These are phyloP conservation scores for Phytophthora agathidicida DNA, from an alignment of 352 stramenopile genomes.

Conservation along the genomic window DNA sequence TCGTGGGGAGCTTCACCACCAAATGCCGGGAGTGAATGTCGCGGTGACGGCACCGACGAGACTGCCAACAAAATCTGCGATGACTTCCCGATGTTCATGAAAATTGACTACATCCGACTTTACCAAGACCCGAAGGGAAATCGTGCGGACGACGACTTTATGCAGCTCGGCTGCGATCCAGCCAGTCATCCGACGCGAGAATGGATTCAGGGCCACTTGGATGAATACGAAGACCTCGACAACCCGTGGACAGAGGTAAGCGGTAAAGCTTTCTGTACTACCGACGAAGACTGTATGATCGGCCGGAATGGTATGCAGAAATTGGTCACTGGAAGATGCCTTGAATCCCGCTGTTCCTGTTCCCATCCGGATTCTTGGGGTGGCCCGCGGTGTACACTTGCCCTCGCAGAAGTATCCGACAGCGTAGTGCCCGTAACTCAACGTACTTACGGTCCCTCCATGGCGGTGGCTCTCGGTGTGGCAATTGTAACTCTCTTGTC, in stretches of 20 bases:
- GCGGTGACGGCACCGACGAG: constrained; percentile 27
- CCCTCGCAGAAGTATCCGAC: constrained; percentile 8
- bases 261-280: constrained; percentile 32
- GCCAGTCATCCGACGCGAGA: constrained; percentile 34
- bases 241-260: constrained; percentile 28
- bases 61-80: constrained; percentile 47
- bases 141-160: constrained; percentile 12
- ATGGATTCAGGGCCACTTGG: constrained; percentile 43
- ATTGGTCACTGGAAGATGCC: constrained; percentile 38
- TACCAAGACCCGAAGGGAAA: constrained; percentile 63
- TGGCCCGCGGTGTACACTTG: constrained; percentile 38
- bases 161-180: constrained; percentile 44
- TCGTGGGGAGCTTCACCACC: constrained; percentile 44
- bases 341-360: constrained; percentile 38
- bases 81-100: constrained; percentile 57
- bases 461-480: constrained; percentile 29
- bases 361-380: constrained; percentile 36
- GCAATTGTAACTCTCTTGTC: constrained; percentile 31
- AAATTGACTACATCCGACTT: constrained; percentile 87
- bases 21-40: constrained; percentile 37
- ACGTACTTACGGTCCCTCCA: constrained; percentile 29
- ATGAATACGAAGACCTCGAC: constrained; percentile 35
- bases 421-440: constrained; percentile 9
- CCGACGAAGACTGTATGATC: constrained; percentile 41
- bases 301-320: constrained; percentile 16